Conservation (phyloP, 805 yeast genomes). For the Alloascoidea africana region DNA sequence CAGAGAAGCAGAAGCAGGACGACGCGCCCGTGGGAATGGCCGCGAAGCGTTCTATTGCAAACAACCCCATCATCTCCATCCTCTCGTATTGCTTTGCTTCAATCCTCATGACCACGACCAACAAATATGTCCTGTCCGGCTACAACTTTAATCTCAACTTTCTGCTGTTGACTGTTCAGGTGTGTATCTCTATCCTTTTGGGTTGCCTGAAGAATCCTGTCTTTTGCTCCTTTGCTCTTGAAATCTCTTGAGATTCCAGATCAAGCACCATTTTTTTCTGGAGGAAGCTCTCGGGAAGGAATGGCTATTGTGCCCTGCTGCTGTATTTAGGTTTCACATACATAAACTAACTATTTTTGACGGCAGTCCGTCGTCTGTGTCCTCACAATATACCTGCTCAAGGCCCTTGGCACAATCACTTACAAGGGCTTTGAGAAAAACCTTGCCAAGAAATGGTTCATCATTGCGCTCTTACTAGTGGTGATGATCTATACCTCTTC, state of each 20-base stretch:
- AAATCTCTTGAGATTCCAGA: too few species aligned
- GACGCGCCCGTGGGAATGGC: conserved; percentile 1
- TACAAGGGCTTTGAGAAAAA: conserved; percentile 74
- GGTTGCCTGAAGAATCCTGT: too few species aligned
- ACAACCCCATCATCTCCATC: conserved; percentile 1
- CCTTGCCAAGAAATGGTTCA: conserved; percentile 91
- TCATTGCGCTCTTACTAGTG: conserved; percentile 80
- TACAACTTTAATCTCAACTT: conserved; percentile 74
- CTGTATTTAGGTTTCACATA: too few species aligned
- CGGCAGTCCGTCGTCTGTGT: conserved; percentile 59
- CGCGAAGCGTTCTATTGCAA: conserved; percentile 1
- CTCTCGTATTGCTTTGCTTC: conserved; percentile 77
- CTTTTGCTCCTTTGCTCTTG: too few species aligned
- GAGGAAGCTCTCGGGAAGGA: too few species aligned
- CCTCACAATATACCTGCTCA: conserved; percentile 54
- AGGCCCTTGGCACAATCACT: conserved; percentile 59
- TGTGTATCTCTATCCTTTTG: conserved; percentile 5
- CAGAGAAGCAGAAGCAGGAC: conserved; percentile 1
- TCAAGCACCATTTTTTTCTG: too few species aligned
- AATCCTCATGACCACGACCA: conserved; percentile 93
- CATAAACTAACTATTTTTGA: too few species aligned
- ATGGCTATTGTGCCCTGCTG: too few species aligned
- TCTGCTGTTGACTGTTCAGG: conserved; percentile 76
- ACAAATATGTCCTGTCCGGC: conserved; percentile 82
- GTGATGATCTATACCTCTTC: conserved; percentile 93